Conservation (phyloP, 192 early-diverging fungal genomes). For the Lobosporangium transversale region DNA sequence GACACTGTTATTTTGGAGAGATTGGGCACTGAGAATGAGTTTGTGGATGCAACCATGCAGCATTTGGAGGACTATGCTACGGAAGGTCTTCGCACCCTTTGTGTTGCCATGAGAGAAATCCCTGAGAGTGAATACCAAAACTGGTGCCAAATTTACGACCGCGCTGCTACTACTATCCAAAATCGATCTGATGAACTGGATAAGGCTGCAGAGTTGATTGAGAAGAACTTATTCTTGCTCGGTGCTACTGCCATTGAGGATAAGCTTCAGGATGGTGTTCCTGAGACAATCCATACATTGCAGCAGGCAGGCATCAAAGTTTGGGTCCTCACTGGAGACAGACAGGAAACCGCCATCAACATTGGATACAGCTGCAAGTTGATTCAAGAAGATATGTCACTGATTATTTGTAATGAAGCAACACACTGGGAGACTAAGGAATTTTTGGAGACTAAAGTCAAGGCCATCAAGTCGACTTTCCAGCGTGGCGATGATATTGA, state of each 20-base stretch:
- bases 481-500: conserved; percentile 59
- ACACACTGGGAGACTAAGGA: conserved; percentile 94
- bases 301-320: conserved; percentile 95
- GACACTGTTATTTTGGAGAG: conserved; percentile 97
- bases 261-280: conserved; percentile 97
- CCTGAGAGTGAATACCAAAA: conserved; percentile 85
- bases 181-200: conserved; percentile 90
- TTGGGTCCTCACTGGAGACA: conserved; percentile 98
- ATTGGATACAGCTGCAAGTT: conserved; percentile 98
- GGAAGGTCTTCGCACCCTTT: conserved; percentile 95
- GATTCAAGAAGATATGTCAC: conserved; percentile 94
- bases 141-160: conserved; percentile 87
- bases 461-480: conserved; percentile 72
- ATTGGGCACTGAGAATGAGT: conserved; percentile 76
- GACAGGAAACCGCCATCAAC: conserved; percentile 99
- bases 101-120: conserved; percentile 94
- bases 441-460: conserved; percentile 88
- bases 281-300: conserved; percentile 96
- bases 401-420: conserved; percentile 92
- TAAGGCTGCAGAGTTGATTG: conserved; percentile 94
- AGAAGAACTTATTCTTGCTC: conserved; percentile 89
- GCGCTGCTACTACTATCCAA: conserved; percentile 88
- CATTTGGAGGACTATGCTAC: conserved; percentile 96
- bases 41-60: conserved; percentile 72
- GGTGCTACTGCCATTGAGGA: conserved; percentile 99